Conservation (phyloP, 106 monocot species). For the Platanthera zijinensis region DNA sequence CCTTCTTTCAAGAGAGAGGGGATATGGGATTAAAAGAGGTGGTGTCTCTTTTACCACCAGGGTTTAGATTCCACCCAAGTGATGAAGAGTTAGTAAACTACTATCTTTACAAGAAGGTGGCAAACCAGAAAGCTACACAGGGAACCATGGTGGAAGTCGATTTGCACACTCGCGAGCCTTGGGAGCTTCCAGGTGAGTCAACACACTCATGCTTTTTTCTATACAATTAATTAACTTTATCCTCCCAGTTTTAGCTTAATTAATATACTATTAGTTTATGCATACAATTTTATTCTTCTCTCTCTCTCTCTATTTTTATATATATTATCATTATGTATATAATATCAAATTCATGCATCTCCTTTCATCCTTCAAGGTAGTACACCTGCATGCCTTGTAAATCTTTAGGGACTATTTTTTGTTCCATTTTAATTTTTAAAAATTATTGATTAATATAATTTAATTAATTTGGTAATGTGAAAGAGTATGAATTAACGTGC, state of each 20-base stretch:
- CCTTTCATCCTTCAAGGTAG: too few relatives aligned
- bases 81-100: conserved; percentile 88
- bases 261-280: background rate
- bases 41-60: conserved; percentile 65
- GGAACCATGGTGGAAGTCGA: conserved; percentile 89
- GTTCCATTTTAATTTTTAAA: too few relatives aligned
- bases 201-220: background rate
- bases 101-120: conserved; percentile 84
- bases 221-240: background rate
- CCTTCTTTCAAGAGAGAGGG: background rate
- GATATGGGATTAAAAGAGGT: conserved; percentile 67
- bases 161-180: conserved; percentile 70
- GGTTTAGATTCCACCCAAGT: conserved; percentile 89
- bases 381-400: too few relatives aligned
- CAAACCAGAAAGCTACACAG: conserved; percentile 33
- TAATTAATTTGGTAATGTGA: too few relatives aligned
- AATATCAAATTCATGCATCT: too few relatives aligned
- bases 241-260: background rate
- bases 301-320: background rate
- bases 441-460: too few relatives aligned
- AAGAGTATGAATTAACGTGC: background rate
- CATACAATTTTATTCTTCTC: background rate
- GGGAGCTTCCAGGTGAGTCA: conserved; percentile 84
- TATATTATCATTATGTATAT: too few relatives aligned
- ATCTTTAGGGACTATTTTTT: too few relatives aligned